Percentiles rank a stretch among this genome's conserved stretches.
phyloP scores from a whole-genome alignment of 169 alveolate species.

The Cryptosporidium sp. region DNA sequence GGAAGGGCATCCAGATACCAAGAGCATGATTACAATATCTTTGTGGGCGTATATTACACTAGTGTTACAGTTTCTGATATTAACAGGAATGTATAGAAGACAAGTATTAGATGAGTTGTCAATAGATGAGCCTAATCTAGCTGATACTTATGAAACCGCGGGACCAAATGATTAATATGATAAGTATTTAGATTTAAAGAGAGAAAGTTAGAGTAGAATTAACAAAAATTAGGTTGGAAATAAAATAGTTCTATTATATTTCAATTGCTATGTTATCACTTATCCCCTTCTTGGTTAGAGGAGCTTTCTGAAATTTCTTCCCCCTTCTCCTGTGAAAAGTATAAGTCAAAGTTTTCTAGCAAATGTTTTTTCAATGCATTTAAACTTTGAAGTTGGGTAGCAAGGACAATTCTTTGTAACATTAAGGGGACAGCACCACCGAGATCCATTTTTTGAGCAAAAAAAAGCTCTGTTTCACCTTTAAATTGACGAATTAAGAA shows the following conservation, averaged over 20 bases:
- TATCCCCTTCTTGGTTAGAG: background rate
- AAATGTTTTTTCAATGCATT: conserved; percentile 36
- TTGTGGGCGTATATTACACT: conserved; percentile 45
- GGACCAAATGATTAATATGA: background rate
- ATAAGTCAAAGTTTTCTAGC: conserved; percentile 17
- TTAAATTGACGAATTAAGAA: conserved; percentile 18
- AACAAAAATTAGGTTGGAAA: background rate
- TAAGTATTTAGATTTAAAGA: background rate
- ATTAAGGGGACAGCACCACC: conserved; percentile 55
- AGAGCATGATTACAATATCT: conserved; percentile 37
- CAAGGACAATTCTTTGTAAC: conserved; percentile 52
- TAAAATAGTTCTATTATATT: too few species aligned
- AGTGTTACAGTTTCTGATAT: conserved; percentile 29
- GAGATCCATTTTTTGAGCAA: conserved; percentile 62
- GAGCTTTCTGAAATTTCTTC: background rate
- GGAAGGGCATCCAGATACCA: conserved; percentile 13
- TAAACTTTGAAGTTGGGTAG: conserved; percentile 50
- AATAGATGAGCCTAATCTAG: conserved; percentile 20
- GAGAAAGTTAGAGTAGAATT: background rate
- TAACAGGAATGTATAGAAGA: conserved; percentile 53
- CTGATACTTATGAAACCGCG: background rate
- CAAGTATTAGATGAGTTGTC: conserved; percentile 24
- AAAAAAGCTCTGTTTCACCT: conserved; percentile 41
- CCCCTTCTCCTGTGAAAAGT: conserved; percentile 16
- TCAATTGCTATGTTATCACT: background rate